These are phyloP conservation scores for Mortierella sp. DNA, from an alignment of 371 early-diverging fungal genomes.

Conservation along the genomic window DNA sequence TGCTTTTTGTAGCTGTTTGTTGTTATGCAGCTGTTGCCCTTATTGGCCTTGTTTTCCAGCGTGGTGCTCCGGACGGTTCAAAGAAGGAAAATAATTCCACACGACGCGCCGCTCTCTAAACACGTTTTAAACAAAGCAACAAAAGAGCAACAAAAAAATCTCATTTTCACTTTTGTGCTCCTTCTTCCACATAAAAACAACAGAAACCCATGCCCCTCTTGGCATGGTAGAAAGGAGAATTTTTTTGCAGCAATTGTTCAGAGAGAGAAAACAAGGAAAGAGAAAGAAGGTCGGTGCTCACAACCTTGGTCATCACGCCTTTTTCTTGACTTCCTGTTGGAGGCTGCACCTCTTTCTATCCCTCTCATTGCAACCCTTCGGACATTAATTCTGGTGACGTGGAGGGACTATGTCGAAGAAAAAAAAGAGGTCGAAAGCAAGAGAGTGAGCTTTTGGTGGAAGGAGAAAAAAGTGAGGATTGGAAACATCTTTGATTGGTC, in stretches of 20 bases:
- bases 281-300: background rate
- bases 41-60: background rate
- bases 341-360: background rate
- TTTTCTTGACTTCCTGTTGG: background rate
- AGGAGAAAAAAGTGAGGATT: background rate
- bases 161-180: background rate
- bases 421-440: background rate
- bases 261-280: background rate
- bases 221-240: no score
- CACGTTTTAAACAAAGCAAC: no score
- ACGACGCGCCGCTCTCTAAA: background rate
- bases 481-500: slow-evolving; percentile 3
- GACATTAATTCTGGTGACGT: background rate
- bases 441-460: background rate
- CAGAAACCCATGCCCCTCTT: background rate
- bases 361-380: background rate
- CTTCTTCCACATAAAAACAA: background rate
- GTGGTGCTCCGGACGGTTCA: background rate
- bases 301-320: background rate
- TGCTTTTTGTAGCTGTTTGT: background rate
- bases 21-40: background rate
- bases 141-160: no score
- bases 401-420: background rate
- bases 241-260: no score
- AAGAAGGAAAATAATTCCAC: background rate